phyloP scores from a whole-genome alignment of 164 flowering plant species.

The Nelumbo lutea region DNA sequence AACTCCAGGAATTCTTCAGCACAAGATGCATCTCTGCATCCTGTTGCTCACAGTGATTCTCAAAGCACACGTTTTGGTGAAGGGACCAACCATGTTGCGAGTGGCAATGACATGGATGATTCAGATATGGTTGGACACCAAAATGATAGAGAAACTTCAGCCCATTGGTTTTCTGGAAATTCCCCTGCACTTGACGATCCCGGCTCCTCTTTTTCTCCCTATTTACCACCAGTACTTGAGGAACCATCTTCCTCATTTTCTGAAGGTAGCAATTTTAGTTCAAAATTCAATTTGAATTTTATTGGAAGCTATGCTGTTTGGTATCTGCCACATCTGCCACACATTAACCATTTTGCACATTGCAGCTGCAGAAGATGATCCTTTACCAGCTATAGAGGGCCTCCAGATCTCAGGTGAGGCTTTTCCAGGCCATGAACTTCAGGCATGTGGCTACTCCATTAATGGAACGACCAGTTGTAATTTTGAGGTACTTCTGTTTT shows the following conservation, averaged over 20 bases:
- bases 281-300: constrained; percentile 1
- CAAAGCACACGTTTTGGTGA: constrained; percentile 29
- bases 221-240: constrained; percentile 81
- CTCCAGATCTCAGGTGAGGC: constrained; percentile 96
- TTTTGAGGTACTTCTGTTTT: constrained; percentile 60
- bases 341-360: constrained; percentile 9
- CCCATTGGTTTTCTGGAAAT: constrained; percentile 63
- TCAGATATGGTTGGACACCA: constrained; percentile 39
- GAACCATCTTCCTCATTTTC: constrained; percentile 95
- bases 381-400: constrained; percentile 77
- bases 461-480: constrained; percentile 97
- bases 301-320: neutral
- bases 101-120: constrained; percentile 56
- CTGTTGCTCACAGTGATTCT: constrained; percentile 24
- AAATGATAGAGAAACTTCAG: constrained; percentile 49
- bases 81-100: constrained; percentile 46
- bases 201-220: constrained; percentile 59
- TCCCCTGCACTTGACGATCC: constrained; percentile 60
- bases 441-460: constrained; percentile 79
- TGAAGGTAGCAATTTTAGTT: constrained; percentile 51
- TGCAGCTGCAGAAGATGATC: constrained; percentile 92
- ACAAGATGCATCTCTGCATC: constrained; percentile 33
- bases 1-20: constrained; percentile 37
- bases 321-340: neutral
- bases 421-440: constrained; percentile 77